Evolutionary conservation across 371 early-diverging fungal species (phyloP), one percentile per base, ranked within the genome.

Genomic region (Apophysomyces elegans): DNA sequence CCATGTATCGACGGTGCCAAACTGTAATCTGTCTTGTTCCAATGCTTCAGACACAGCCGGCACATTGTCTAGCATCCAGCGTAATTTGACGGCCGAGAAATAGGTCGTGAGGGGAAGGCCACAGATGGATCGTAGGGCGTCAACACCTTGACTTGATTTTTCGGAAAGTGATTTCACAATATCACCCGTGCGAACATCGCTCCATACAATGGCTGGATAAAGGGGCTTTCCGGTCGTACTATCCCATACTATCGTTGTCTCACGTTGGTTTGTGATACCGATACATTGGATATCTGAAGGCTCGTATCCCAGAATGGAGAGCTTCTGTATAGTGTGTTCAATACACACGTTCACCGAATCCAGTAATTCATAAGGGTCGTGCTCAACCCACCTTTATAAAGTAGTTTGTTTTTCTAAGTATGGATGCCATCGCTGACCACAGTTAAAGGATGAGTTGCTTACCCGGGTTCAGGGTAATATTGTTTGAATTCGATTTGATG

Each of bases 231-330:
- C 97, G 5, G 95, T 92, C 16, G 58, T 67, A 35, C 69, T 76
- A 79, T 96, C 95, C 95, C 96, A 97, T 12, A 84, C 93, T 35
- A 95, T 84, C 6, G 91, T 87, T 6, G 97, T 96, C 74, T 97
- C 97, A 68, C 97, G 87, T 77, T 97, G 97, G 77, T 96, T 97
- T 43, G 96, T 96, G 63, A 97, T 89, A 16, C 97, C 97, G 41
- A 96, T 73, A 76, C 85, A 78, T 73, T 89, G 88, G 67, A 96
- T 84, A 68, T 89, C 85, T 37, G 62, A 62, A 37, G 85, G 66
- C 8, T 80, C 63, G 56, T 87, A 70, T 38, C 92, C 94, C 59
- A 83, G 66, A 7, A 73, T 72, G 54, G 73, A 76, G 65, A 95
- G 81, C 61, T 90, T 88, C 43, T 83, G 80, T 43, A 86, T 76